Conservation (phyloP, 2,329 filamentous ascomycete species). For the Emericellopsis cladophorae region DNA sequence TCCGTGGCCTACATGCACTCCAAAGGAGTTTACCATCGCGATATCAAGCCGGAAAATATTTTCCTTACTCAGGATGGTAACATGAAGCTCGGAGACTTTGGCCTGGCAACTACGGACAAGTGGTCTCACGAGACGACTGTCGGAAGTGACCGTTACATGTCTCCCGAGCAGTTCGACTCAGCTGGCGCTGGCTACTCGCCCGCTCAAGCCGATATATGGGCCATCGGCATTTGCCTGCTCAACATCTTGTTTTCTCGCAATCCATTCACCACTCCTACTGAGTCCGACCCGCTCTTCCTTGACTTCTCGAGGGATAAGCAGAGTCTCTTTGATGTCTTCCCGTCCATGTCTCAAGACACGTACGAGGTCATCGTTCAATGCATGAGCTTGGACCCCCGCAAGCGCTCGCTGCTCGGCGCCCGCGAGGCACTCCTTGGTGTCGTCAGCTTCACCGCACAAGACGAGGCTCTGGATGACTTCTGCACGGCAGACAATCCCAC, state of each 20-base stretch:
- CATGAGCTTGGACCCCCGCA: conserved; percentile 80
- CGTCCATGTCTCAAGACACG: conserved; percentile 96
- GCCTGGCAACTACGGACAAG: conserved; percentile 74
- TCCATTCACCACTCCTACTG: conserved; percentile 81
- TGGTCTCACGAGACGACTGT: conserved; percentile 92
- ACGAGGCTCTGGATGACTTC: conserved; percentile 88
- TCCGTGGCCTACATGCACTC: conserved; percentile 84
- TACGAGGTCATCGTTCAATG: conserved; percentile 87
- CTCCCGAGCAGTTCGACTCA: conserved; percentile 93
- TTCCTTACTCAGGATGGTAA: conserved; percentile 76
- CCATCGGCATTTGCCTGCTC: conserved; percentile 88
- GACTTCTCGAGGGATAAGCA: conserved; percentile 92
- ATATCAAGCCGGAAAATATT: conserved; percentile 99
- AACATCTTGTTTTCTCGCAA: conserved; percentile 97
- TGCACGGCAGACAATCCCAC: conserved; percentile 69
- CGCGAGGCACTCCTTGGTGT: conserved; percentile 68
- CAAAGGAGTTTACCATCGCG: conserved; percentile 86
- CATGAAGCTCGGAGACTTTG: conserved; percentile 96
- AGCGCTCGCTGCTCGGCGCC: conserved; percentile 68
- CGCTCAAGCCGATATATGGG: conserved; percentile 90
- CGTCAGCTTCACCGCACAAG: conserved; percentile 85
- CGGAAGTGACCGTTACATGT: conserved; percentile 98
- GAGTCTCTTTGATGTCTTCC: conserved; percentile 94
- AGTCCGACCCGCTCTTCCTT: conserved; percentile 82
- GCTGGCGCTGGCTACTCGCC: conserved; percentile 80